Conservation (phyloP, 2,329 filamentous ascomycete species). For the Westerdykella sp. region DNA sequence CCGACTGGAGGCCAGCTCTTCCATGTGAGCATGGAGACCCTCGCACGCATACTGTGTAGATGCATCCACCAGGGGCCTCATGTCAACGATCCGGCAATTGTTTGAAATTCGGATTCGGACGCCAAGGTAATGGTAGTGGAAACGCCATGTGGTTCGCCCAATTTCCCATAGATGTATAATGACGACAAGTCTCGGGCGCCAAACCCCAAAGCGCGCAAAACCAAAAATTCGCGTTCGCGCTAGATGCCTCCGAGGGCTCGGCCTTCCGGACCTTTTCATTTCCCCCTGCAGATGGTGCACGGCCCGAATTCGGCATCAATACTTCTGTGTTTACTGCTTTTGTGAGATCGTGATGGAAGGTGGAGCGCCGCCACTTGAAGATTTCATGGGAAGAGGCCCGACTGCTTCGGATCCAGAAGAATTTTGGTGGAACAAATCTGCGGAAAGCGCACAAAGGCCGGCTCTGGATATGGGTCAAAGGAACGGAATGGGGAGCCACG, state of each 20-base stretch:
- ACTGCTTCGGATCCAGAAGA: background rate
- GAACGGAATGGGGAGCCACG: background rate
- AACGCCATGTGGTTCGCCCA: background rate
- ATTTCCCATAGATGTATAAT: slow-evolving; percentile 3
- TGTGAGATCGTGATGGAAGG: background rate
- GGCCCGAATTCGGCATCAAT: background rate
- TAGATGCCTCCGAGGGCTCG: background rate
- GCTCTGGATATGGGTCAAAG: background rate
- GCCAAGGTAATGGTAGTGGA: background rate
- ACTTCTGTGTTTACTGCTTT: background rate
- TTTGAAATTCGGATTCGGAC: no score
- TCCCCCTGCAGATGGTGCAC: background rate
- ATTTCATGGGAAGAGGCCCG: background rate
- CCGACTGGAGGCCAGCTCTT: no score
- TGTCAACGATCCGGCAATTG: no score
- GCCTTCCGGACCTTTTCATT: background rate
- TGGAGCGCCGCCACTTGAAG: background rate
- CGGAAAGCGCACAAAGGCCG: background rate
- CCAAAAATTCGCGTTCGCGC: background rate
- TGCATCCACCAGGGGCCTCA: no score
- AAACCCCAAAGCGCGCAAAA: background rate
- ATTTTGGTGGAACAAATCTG: background rate
- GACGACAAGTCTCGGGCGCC: slow-evolving; percentile 4
- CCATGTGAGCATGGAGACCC: no score
- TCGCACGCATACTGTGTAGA: no score